phyloP scores from a whole-genome alignment of 164 flowering plant species.

The Pachysandra terminalis region DNA sequence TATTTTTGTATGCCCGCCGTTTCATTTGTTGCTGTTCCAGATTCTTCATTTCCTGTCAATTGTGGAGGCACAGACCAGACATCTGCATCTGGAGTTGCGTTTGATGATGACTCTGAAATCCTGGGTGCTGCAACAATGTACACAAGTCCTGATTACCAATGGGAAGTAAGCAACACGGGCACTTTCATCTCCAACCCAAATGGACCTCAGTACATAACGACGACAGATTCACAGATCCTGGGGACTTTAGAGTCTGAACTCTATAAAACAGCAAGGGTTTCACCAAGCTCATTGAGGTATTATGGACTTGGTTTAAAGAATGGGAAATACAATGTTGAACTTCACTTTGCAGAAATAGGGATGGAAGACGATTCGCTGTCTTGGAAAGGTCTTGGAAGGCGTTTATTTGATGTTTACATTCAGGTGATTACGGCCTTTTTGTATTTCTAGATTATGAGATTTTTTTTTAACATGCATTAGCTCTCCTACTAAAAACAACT shows the following conservation, averaged over 20 bases:
- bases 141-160: conserved; percentile 24
- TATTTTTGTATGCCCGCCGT: background rate
- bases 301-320: conserved; percentile 44
- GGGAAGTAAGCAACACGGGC: conserved; percentile 50
- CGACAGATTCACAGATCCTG: conserved; percentile 37
- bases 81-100: conserved; percentile 32
- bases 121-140: conserved; percentile 40
- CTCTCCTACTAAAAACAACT: too few species aligned
- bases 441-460: too few species aligned
- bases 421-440: conserved; percentile 31
- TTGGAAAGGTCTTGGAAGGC: conserved; percentile 57
- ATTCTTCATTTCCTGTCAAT: conserved; percentile 38
- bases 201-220: conserved; percentile 30
- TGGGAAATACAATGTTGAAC: conserved; percentile 40
- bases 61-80: conserved; percentile 39
- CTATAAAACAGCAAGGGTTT: conserved; percentile 45
- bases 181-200: conserved; percentile 36
- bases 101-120: conserved; percentile 32
- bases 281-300: conserved; percentile 49
- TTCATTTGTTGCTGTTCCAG: conserved; percentile 1
- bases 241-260: conserved; percentile 45
- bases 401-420: conserved; percentile 51
- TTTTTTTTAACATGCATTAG: too few species aligned
- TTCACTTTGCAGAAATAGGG: conserved; percentile 53
- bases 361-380: conserved; percentile 39